Evolutionary conservation across 1,284 basidiomycete genomes (phyloP).

Genomic region (Ceratobasidium sp.): DNA sequence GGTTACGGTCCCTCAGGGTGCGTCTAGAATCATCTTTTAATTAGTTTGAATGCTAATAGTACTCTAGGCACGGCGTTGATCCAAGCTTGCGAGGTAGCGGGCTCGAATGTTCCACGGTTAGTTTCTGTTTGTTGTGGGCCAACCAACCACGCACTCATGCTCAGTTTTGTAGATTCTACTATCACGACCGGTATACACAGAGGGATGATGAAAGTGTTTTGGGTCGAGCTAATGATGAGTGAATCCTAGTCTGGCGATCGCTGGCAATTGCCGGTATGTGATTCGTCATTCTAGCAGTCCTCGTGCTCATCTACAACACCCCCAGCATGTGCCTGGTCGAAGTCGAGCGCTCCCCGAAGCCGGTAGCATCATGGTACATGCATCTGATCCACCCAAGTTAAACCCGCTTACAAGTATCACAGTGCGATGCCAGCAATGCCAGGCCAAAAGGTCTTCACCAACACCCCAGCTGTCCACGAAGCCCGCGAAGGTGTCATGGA

Average conservation of each 20-base stretch:
- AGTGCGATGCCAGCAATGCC: slow-evolving; percentile 99
- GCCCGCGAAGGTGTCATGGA: slow-evolving; percentile 99
- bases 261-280: slow-evolving; percentile 92
- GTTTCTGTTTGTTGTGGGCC: slow-evolving; percentile 8
- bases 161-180: slow-evolving; percentile 78
- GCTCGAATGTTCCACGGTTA: slow-evolving; percentile 74
- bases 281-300: slow-evolving; percentile 1
- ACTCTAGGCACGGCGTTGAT: slow-evolving; percentile 88
- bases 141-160: slow-evolving; percentile 48
- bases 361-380: slow-evolving; percentile 84
- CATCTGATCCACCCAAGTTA: slow-evolving; percentile 9
- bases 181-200: slow-evolving; percentile 81
- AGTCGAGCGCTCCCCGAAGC: slow-evolving; percentile 95
- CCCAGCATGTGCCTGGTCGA: slow-evolving; percentile 95
- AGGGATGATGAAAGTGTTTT: not conserved
- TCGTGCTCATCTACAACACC: slow-evolving; percentile 47
- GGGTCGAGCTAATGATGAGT: slow-evolving; percentile 48
- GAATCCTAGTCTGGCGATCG: slow-evolving; percentile 81
- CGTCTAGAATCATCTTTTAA: slow-evolving; percentile 21
- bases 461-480: slow-evolving; percentile 95
- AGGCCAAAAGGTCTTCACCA: slow-evolving; percentile 95
- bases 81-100: slow-evolving; percentile 94
- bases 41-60: slow-evolving; percentile 47
- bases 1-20: slow-evolving; percentile 92
- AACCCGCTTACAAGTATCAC: slow-evolving; percentile 23